A percentile compares a stretch with the other conserved stretches of the same genome.
These are phyloP conservation scores for Podospora bellae-mahoneyi DNA, from an alignment of 495 filamentous ascomycete species.

Conservation along the genomic window DNA sequence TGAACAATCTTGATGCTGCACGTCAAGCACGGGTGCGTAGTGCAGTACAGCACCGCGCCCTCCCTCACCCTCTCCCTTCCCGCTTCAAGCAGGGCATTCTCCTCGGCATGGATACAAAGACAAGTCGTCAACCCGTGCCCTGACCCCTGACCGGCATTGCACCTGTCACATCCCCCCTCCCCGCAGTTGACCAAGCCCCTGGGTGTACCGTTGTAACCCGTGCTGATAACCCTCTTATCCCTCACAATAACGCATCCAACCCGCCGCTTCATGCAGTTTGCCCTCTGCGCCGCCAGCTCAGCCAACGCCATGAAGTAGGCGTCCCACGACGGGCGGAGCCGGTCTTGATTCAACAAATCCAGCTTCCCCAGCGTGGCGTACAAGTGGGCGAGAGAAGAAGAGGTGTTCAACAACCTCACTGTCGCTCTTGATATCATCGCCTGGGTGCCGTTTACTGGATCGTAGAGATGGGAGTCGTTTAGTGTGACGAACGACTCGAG, in stretches of 20 bases:
- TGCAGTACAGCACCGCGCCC: constrained; percentile 81
- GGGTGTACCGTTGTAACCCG: constrained; percentile 97
- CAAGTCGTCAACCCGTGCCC: constrained; percentile 79
- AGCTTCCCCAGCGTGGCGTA: constrained; percentile 64
- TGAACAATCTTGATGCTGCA: constrained; percentile 97
- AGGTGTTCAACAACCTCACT: constrained; percentile 80
- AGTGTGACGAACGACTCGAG: constrained; percentile 74
- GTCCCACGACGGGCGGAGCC: constrained; percentile 92
- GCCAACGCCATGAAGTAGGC: constrained; percentile 96
- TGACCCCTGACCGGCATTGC: constrained; percentile 66
- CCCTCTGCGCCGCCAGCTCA: constrained; percentile 82
- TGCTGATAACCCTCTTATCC: constrained; percentile 82
- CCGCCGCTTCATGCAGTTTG: constrained; percentile 96
- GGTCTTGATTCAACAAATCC: constrained; percentile 70
- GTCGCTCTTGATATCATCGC: constrained; percentile 74
- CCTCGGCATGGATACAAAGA: constrained; percentile 92
- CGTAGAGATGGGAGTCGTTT: constrained; percentile 76
- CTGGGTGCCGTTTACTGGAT: constrained; percentile 59
- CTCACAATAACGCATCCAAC: constrained; percentile 95
- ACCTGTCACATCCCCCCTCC: constrained; percentile 86
- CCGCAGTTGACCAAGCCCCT: constrained; percentile 83
- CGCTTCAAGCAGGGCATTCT: constrained; percentile 93
- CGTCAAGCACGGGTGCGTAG: constrained; percentile 97
- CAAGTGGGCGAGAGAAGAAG: constrained; percentile 64
- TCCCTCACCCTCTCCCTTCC: constrained; percentile 84